Percentiles rank a stretch among this genome's conserved stretches.
Conservation (phyloP, 257 asterid species). For the Rauvolfia tetraphylla region DNA sequence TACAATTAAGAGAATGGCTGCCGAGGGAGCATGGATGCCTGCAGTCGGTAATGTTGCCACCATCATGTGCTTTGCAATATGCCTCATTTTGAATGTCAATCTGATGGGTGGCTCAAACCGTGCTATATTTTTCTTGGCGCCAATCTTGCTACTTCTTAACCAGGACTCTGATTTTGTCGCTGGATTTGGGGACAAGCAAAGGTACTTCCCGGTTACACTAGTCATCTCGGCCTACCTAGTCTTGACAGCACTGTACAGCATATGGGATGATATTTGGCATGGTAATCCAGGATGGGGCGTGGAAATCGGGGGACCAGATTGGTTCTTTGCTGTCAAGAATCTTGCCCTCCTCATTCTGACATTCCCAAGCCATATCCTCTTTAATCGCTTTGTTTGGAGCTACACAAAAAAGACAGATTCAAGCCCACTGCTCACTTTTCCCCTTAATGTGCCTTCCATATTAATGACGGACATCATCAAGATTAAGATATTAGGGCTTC, state of each 20-base stretch:
- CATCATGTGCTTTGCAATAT: slow-evolving; percentile 79
- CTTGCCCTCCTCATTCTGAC: slow-evolving; percentile 78
- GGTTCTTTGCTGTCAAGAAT: slow-evolving; percentile 90
- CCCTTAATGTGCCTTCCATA: slow-evolving; percentile 79
- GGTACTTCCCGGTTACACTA: slow-evolving; percentile 87
- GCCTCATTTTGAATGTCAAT: slow-evolving; percentile 78
- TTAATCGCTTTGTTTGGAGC: slow-evolving; percentile 93
- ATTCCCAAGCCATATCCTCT: slow-evolving; percentile 88
- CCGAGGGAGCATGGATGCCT: slow-evolving; percentile 99
- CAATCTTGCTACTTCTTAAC: slow-evolving; percentile 77
- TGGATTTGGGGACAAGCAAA: slow-evolving; percentile 93
- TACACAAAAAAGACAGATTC: slow-evolving; percentile 62
- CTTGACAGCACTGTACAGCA: slow-evolving; percentile 59
- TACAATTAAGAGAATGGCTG: slow-evolving; percentile 72
- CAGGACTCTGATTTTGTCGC: slow-evolving; percentile 95
- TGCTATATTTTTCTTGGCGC: slow-evolving; percentile 94
- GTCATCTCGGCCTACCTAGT: slow-evolving; percentile 72
- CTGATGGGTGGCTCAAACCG: slow-evolving; percentile 92
- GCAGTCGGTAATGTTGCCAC: slow-evolving; percentile 99
- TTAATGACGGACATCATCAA: slow-evolving; percentile 70
- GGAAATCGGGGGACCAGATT: slow-evolving; percentile 84
- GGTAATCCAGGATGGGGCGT: slow-evolving; percentile 82
- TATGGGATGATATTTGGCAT: slow-evolving; percentile 92
- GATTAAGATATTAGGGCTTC: slow-evolving; percentile 86
- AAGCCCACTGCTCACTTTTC: slow-evolving; percentile 61